Evolutionary conservation across 2,329 filamentous ascomycete species (phyloP), one percentile per base, ranked within the genome.

Genomic region (Fusarium nygamai): DNA sequence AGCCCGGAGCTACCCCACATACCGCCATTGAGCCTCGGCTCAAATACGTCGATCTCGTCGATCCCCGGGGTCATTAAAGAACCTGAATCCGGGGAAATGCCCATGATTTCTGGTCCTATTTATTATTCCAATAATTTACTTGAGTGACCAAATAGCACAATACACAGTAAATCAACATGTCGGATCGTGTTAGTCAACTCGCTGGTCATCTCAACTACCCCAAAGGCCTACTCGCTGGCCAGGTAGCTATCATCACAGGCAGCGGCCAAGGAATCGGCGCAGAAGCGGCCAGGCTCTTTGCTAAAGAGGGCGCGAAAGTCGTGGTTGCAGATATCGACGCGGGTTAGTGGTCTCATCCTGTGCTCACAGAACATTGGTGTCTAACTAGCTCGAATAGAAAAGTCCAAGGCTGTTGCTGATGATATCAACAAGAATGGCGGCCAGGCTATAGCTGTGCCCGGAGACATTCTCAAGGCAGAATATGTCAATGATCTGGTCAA

Each of bases 251-350:
- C 82, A 92, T 97, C 81, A 98, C 95, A 6, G 94, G 94, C 50
- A 91, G 92, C 24, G 94, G 93, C 14, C 94, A 97, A 82, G 95
- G 95, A 68, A 97, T 97, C 81, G 95, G 94, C 31, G 95, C 94
- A 34, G 95, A 97, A 84, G 88, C 92, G 38, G 94, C 94, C 13
- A 88, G 91, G 16, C 84, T 97, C 7, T 97, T 97, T 79, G 94
- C 94, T 19, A 96, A 95, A 69, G 94, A 98, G 83, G 95, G 95
- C 31, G 94, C 94, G 22, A 94, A 92, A 81, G 94, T 97, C 1
- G 86, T 97, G 17, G 87, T 97, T 51, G 92, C 93, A 31, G 95
- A 97, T 83, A 94, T 97, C 69, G 95, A 97, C 83, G 89, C 83
- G 41, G 85, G 92, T 93, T 80, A 67, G 87, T 80, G 27, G 10